phyloP scores from a whole-genome alignment of 768 basidiomycete genomes.

The Agaricus blazei region DNA sequence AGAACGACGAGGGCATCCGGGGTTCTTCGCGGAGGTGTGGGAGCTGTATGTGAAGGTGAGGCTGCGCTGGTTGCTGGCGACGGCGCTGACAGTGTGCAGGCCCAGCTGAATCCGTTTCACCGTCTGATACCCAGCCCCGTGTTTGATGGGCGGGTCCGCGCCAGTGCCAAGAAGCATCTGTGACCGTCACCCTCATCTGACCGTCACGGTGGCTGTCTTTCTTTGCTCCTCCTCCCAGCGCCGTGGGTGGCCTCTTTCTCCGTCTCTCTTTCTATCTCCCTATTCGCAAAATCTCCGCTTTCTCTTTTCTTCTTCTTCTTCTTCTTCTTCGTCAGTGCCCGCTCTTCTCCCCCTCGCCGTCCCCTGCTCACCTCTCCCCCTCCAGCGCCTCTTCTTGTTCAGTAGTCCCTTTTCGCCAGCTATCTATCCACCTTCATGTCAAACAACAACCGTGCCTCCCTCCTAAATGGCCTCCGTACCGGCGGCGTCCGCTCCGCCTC shows the following conservation, averaged over 20 bases:
- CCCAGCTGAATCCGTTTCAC: slow-evolving; percentile 93
- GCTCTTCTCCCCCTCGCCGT: slow-evolving; percentile 10
- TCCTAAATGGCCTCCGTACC: slow-evolving; percentile 84
- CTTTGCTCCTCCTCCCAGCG: slow-evolving; percentile 22
- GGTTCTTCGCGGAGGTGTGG: slow-evolving; percentile 95
- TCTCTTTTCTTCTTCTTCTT: slow-evolving; percentile 17
- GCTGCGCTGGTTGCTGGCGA: background rate
- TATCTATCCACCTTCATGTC: slow-evolving; percentile 32
- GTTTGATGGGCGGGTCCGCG: slow-evolving; percentile 82
- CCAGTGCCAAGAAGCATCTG: slow-evolving; percentile 83
- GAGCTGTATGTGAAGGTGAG: slow-evolving; percentile 92
- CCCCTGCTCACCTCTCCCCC: background rate
- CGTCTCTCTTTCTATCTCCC: slow-evolving; percentile 22
- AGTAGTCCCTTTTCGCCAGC: slow-evolving; percentile 27
- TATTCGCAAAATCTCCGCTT: slow-evolving; percentile 18
- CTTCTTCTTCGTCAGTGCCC: slow-evolving; percentile 18
- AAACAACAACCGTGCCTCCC: slow-evolving; percentile 69
- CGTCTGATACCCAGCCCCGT: slow-evolving; percentile 72
- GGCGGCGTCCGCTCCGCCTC: slow-evolving; percentile 84
- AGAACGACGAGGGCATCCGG: slow-evolving; percentile 96
- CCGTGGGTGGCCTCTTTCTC: slow-evolving; percentile 24
- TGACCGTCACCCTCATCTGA: slow-evolving; percentile 28
- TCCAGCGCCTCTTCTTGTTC: slow-evolving; percentile 23
- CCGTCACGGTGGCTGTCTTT: slow-evolving; percentile 19
- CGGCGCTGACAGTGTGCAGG: slow-evolving; percentile 38